Base-by-base conservation (phyloP, 108 stramenopile species). In the Cyclotella atomus region DNA sequence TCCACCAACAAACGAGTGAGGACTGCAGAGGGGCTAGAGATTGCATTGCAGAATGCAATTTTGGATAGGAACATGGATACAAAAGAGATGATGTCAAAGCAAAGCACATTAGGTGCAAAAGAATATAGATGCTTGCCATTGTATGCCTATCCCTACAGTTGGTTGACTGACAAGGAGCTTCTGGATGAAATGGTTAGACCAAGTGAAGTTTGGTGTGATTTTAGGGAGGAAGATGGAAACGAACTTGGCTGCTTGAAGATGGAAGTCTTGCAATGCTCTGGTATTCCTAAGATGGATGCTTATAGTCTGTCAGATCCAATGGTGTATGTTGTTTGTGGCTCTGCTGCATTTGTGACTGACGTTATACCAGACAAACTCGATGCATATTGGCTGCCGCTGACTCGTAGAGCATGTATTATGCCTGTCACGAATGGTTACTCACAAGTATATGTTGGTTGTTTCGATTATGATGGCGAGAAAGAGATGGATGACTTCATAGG, bases 401-500 rank as follows among this genome's bases (percentile, higher is more conserved):
- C 76, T 14, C 41, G 80, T 20, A 73, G 88, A 55, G 88, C 86
- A 21, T 89, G 88, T 61, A 81, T 83, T 33, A 76, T 89, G 19
- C 86, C 88, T 0, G 23, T 89, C 14, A 77, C 59, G 54, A 84
- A 87, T 57, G 84, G 60, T 23, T 87, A 82, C 38, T 84, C 88
- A 17, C 70, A 73, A 35, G 47, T 86, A 15, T 83, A 65, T 62
- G 75, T 81, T n/a, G 88, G 85, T 14, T 77, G 85, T 14, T 89
- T 89, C 50, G 88, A 89, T 50, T 84, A 87, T 46, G 88, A 89
- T 53, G 82, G 77, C 2, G 56, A 68, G 21, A 62, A 70, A 33
- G 67, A 70, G n/a, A 77, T 76, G 47, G 88, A 89, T 80, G 86
- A 87, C 52, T 87, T 87, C 73, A 84, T 84, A n/a, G 88, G 88